Base-by-base conservation (phyloP, 2,329 filamentous ascomycete genomes). In the Monilinia fructigena region DNA sequence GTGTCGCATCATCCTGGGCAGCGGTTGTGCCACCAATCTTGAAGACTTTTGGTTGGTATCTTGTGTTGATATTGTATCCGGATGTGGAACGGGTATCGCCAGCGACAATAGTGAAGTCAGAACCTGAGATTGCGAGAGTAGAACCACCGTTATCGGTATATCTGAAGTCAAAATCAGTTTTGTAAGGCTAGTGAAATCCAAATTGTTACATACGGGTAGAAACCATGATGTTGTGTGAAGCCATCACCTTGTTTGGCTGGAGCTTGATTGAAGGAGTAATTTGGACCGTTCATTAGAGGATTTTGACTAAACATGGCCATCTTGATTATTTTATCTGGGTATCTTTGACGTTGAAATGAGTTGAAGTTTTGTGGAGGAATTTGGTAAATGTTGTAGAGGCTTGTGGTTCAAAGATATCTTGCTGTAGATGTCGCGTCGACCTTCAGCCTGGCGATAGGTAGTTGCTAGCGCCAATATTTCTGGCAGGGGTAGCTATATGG, bases 111-210 rank as follows among this genome's bases (percentile, higher is more conserved):
- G 93, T 88, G 83, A 98, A 99, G 82, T 96, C 91, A 77, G 88
- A 88, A 73, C 96, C 95, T 50, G 92, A 89, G 79, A 99, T 98
- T 76, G 93, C 95, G 66, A 99, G 87, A 65, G 95, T 98, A 68
- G 93, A 96, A 73, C 95, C 95, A 74, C 95, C 95, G 78, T 99
- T 99, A 83, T 99, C 94, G 72, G 95, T 96, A 81, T 99, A 99
- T 74, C 91, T 95, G 73, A 4, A 48, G 20, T n/a, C 31, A 56
- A n/a, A 23, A n/a, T 58, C 16, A 68, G 14, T 12, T 26, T 35
- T 45, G 20, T 18, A 28, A 60, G 35, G 40, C 31, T n/a, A 28
- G 26, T 55, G 35, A 59, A 40, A 20, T n/a, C 20, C 28, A 38
- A n/a, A 48, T 38, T 12, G 12, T 53, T 59, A 72, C 90, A 76